These are phyloP conservation scores for Babesia bovis DNA, from an alignment of 169 alveolate species.

Conservation along the genomic window DNA sequence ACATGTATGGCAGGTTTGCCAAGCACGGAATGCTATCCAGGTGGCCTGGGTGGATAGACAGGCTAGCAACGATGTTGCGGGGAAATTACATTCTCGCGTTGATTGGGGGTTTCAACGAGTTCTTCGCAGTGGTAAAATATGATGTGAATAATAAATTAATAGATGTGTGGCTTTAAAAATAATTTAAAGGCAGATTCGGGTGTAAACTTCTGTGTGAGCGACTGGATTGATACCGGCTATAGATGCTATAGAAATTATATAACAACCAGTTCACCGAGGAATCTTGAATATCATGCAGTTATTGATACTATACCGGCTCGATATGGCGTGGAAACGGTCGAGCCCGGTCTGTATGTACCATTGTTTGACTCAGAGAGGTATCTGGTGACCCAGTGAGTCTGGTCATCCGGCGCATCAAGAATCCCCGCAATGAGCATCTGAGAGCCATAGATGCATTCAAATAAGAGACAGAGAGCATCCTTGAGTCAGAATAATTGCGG, in stretches of 20 bases:
- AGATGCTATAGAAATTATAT: too few relatives aligned
- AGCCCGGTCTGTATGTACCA: too few relatives aligned
- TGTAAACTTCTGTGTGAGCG: not conserved
- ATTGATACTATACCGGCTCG: too few relatives aligned
- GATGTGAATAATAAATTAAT: too few relatives aligned
- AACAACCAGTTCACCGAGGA: not conserved
- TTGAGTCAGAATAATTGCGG: constrained; percentile 16
- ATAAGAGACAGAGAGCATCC: constrained; percentile 23
- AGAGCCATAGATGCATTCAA: constrained; percentile 29
- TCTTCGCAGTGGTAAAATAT: too few relatives aligned
- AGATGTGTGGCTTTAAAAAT: not conserved
- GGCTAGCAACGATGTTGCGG: constrained; percentile 24
- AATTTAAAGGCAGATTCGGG: not conserved
- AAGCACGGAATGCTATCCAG: too few relatives aligned
- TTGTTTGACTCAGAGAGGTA: constrained; percentile 24
- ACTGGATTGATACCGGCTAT: too few relatives aligned
- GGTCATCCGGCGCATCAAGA: constrained; percentile 16
- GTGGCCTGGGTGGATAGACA: too few relatives aligned
- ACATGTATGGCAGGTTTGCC: too few relatives aligned
- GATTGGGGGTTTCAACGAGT: not conserved
- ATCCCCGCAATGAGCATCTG: constrained; percentile 26
- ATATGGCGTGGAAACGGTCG: too few relatives aligned
- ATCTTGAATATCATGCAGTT: not conserved
- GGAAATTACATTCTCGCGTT: not conserved
- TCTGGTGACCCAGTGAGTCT: constrained; percentile 28